A percentile compares a stretch with the other conserved stretches of the same genome.
These are phyloP conservation scores for Cryphonectria nitschkei DNA, from an alignment of 2,329 filamentous ascomycete genomes.

Conservation along the genomic window DNA sequence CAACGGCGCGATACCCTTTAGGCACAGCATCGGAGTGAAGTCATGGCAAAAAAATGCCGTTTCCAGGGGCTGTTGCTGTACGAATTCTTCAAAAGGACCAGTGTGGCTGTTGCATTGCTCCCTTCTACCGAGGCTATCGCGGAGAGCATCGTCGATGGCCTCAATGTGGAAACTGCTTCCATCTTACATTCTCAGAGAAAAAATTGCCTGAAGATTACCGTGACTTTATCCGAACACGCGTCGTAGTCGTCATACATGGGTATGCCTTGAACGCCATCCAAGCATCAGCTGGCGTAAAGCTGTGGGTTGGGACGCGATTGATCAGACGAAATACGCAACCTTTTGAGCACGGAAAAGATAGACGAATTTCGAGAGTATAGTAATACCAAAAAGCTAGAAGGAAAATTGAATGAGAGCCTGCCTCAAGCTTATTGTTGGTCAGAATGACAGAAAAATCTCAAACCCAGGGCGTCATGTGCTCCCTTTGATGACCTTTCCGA, in stretches of 20 bases:
- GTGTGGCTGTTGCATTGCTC: slow-evolving; percentile 1
- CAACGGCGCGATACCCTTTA: slow-evolving; percentile 8
- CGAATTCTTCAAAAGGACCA: slow-evolving; percentile 9
- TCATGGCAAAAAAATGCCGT: background rate
- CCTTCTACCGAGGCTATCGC: background rate
- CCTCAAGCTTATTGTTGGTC: too few relatives aligned
- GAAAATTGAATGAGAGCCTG: too few relatives aligned
- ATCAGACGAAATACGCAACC: too few relatives aligned
- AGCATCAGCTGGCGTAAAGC: too few relatives aligned
- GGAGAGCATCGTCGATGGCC: background rate
- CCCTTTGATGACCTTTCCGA: too few relatives aligned
- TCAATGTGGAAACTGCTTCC: slow-evolving; percentile 15
- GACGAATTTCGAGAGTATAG: too few relatives aligned
- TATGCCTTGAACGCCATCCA: background rate
- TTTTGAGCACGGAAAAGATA: too few relatives aligned
- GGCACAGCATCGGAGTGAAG: slow-evolving; percentile 5
- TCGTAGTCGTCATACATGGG: slow-evolving; percentile 9
- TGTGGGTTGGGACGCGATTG: too few relatives aligned
- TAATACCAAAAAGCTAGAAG: too few relatives aligned
- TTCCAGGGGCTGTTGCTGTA: slow-evolving; percentile 14
- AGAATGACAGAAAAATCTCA: too few relatives aligned
- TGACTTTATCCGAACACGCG: slow-evolving; percentile 14
- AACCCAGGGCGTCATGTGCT: too few relatives aligned
- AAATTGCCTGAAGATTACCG: slow-evolving; percentile 13
- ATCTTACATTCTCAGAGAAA: slow-evolving; percentile 13